These are phyloP conservation scores for Lactarius sanguifluus DNA, from an alignment of 768 basidiomycete genomes.

Conservation along the genomic window DNA sequence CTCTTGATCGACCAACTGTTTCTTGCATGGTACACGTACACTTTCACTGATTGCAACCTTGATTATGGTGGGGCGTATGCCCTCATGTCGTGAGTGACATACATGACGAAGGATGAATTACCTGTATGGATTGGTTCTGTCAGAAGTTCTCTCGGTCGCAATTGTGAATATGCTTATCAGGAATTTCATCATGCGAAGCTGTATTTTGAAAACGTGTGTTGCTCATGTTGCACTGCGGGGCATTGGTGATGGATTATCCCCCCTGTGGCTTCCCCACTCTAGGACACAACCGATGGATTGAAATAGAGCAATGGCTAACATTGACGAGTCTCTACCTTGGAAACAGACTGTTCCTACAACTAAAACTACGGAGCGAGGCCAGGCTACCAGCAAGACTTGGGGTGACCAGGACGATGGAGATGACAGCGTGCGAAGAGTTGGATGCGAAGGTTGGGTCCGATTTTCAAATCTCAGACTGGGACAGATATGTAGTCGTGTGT, in stretches of 20 bases:
- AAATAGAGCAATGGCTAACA: not conserved
- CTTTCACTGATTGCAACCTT: too few relatives aligned
- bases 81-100: too few relatives aligned
- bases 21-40: too few relatives aligned
- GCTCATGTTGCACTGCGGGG: not conserved
- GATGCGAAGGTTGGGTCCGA: not conserved
- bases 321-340: not conserved
- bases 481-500: not conserved
- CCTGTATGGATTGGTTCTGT: too few relatives aligned
- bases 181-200: too few relatives aligned
- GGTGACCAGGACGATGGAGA: not conserved
- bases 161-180: too few relatives aligned
- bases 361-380: not conserved
- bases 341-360: not conserved
- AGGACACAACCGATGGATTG: not conserved
- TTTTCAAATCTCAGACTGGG: not conserved
- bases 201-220: not conserved
- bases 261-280: not conserved
- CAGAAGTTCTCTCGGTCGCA: too few relatives aligned
- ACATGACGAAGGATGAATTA: too few relatives aligned
- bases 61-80: too few relatives aligned
- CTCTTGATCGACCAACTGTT: too few relatives aligned
- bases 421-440: not conserved
- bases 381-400: not conserved
- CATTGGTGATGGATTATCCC: not conserved